Evolutionary conservation across 192 early-diverging fungal species (phyloP), one percentile per base, ranked within the genome.

Genomic region (Linnemannia zychae): DNA sequence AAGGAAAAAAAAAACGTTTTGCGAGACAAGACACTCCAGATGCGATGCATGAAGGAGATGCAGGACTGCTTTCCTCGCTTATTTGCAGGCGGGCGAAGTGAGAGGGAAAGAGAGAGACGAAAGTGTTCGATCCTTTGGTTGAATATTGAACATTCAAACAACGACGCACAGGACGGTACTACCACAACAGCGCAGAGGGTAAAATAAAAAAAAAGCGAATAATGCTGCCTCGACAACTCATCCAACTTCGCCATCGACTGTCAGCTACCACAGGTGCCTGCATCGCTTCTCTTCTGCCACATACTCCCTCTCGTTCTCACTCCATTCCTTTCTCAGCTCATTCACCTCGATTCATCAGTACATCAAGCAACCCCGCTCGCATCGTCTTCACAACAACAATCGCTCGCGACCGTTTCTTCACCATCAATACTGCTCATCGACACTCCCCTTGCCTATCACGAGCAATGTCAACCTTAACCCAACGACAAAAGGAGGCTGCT

Each of bases 401-500:
- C 15, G 22, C 28, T 63, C 53, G 28, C 24, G 28, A 24, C n/a
- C 24, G 24, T 2, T 12, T 63, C 57, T 31, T 63, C 24, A 20
- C 7, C 22, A 3, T 13, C 0, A n/a, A n/a, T 28, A 28, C 28
- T 31, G 12, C 57, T 63, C 57, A 63, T 63, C 28, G 57, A 15
- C 24, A 15, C 57, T 33, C 24, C 57, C 28, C 28, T 11, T 31
- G 24, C 28, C 57, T 63, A 31, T 31, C 57, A 63, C n/a, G 57
- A 63, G 9, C 24, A 31, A 81, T 81, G 79, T 24, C 73, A 22
- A 48, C 47, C 9, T 60, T 80, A 37, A 74, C 48, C 13, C 49
- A 77, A n/a, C 46, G 47, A n/a, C 81, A 84, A 57, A 65, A 50
- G 24, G 22, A 50, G 9, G 72, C 71, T 0, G 50, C 67, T 12